A percentile compares a stretch with the other conserved stretches of the same genome.
Evolutionary conservation across 345 rosid genomes (phyloP).

Genomic region (Citrus unshiu): DNA sequence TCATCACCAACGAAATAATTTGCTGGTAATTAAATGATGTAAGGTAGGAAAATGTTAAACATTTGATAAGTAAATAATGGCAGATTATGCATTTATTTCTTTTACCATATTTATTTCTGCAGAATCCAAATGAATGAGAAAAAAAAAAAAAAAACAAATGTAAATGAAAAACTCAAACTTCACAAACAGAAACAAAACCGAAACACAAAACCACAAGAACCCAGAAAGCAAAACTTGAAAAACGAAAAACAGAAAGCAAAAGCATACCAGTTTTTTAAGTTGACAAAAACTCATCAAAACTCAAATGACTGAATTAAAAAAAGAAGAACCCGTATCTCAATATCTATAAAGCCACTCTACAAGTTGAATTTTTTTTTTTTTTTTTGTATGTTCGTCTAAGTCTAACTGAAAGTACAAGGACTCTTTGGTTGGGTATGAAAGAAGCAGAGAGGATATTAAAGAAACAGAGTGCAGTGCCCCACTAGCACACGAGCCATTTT

Average conservation of each 20-base stretch:
- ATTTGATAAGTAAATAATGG: background rate
- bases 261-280: slow-evolving; percentile 4
- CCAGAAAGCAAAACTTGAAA: no score
- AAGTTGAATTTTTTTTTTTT: background rate
- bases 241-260: background rate
- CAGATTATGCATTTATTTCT: background rate
- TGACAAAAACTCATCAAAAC: background rate
- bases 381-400: background rate
- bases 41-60: background rate
- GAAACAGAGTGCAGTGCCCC: background rate
- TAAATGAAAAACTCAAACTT: background rate
- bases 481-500: background rate
- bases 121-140: background rate
- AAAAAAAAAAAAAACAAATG: no score
- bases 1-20: background rate
- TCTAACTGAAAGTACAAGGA: background rate
- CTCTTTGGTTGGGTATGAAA: background rate
- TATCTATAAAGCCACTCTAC: background rate
- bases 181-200: background rate
- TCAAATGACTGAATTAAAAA: background rate
- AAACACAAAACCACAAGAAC: background rate
- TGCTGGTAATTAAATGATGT: background rate
- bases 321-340: background rate
- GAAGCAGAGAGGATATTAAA: background rate
- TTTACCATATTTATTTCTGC: background rate